Evolutionary conservation across 2,329 filamentous ascomycete species (phyloP), one percentile per base, ranked within the genome.

Genomic region (Colletotrichum sp.): DNA sequence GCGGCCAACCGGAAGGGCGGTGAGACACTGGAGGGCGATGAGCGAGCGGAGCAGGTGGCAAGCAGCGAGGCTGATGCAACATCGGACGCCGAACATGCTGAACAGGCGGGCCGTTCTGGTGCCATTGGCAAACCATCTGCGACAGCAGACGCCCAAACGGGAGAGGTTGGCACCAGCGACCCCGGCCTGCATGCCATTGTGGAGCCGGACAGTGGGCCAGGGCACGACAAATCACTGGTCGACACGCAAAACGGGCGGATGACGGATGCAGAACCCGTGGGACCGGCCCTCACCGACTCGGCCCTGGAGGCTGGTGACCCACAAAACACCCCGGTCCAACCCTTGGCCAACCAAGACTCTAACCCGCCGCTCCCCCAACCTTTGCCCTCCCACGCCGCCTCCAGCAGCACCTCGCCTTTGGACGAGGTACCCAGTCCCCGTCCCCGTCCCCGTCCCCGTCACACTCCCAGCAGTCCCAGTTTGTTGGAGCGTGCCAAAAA

Each of bases 211-310:
- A 63, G 55, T 75, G 63, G 64, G 36, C 21, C 15, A 26, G 30
- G 28, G 30, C 18, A 57, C 65, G 69, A 78, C 72, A 76, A 76
- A 78, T 78, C 76, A 72, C 39, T 72, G 64, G 66, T 34, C 62
- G 76, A 72, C 72, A 78, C 77, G 76, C 72, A 62, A 73, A 72
- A 75, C 68, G 64, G 70, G 64, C 73, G 73, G 70, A 74, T 60
- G 52, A 66, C 76, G 72, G 77, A 77, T 76, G 77, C 70, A 66
- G 72, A 76, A 76, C 16, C 66, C 65, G 76, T 77, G 77, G 76
- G 74, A 36, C 69, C 76, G 59, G 72, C 69, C 49, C 76, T 78
- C 76, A 78, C 76, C 77, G 77, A 78, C 76, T 78, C 77, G 72
- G 72, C 73, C 36, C 67, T 77, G 74, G 59, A 69, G 72, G 77